Percentiles rank a stretch among this genome's conserved stretches.
These are phyloP conservation scores for Camillea tinctor DNA, from an alignment of 2,329 filamentous ascomycete species.

Conservation along the genomic window DNA sequence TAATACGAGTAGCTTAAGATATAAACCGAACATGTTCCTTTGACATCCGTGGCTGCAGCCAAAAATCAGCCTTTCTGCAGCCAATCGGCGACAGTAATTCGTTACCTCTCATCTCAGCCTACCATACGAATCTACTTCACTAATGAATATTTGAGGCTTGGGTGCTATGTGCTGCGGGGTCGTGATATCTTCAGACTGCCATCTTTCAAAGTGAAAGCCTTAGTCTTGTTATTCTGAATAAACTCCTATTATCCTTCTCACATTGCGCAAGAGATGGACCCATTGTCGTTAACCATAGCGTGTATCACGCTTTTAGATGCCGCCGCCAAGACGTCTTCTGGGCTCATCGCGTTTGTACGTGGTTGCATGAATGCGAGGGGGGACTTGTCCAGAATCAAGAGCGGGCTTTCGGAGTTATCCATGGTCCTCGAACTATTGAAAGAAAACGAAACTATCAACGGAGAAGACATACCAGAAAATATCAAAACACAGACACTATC, in stretches of 20 bases:
- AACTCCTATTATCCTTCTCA: neutral
- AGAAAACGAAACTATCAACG: too few relatives aligned
- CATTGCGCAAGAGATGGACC: neutral
- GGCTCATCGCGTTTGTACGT: neutral
- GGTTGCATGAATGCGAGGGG: too few relatives aligned
- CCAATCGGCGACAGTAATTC: neutral
- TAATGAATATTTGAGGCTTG: neutral
- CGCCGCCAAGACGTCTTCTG: neutral
- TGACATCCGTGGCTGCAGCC: too few relatives aligned
- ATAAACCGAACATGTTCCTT: too few relatives aligned
- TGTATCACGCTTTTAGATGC: neutral
- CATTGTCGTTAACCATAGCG: neutral
- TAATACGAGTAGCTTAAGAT: too few relatives aligned
- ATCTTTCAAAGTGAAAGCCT: neutral
- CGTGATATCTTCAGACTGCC: neutral
- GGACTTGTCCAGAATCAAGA: too few relatives aligned
- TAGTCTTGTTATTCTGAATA: neutral
- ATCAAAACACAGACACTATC: too few relatives aligned
- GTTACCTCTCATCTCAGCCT: neutral
- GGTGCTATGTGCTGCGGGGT: neutral
- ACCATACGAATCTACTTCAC: too few relatives aligned
- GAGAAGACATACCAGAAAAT: too few relatives aligned
- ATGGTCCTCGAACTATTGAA: too few relatives aligned
- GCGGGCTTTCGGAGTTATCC: too few relatives aligned
- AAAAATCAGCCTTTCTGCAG: too few relatives aligned